A percentile compares a stretch with the other conserved stretches of the same genome.
Evolutionary conservation across 192 early-diverging fungal genomes (phyloP).

Genomic region (Coemansia sp.): DNA sequence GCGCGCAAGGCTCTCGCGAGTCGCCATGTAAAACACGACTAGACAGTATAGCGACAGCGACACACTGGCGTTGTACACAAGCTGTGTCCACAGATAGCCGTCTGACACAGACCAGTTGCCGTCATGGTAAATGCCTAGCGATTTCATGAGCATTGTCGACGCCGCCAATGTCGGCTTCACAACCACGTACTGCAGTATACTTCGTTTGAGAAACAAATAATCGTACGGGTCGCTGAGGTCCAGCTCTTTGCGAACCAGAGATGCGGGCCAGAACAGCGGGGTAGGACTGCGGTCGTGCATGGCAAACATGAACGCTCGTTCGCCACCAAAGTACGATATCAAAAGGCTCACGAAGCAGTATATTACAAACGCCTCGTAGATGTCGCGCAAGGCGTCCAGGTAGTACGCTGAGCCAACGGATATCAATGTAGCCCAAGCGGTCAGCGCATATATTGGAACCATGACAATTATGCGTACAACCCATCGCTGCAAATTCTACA

Average conservation of each 20-base stretch:
- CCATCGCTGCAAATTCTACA: conserved; percentile 60
- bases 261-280: conserved; percentile 79
- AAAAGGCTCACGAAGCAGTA: conserved; percentile 91
- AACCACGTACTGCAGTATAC: conserved; percentile 92
- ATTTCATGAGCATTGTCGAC: conserved; percentile 78
- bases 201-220: conserved; percentile 82
- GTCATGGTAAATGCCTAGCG: conserved; percentile 72
- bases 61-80: conserved; percentile 88
- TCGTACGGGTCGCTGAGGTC: conserved; percentile 84
- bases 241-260: conserved; percentile 67
- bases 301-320: conserved; percentile 76
- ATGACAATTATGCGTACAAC: conserved; percentile 65
- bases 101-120: conserved; percentile 67
- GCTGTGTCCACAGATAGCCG: conserved; percentile 77
- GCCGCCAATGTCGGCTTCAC: conserved; percentile 80
- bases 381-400: conserved; percentile 85
- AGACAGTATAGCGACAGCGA: conserved; percentile 82
- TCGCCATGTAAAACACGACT: conserved; percentile 84
- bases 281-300: conserved; percentile 75
- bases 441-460: conserved; percentile 87
- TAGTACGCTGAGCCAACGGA: conserved; percentile 77
- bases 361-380: conserved; percentile 95
- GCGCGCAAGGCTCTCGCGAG: conserved; percentile 65
- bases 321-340: conserved; percentile 86
- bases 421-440: conserved; percentile 73